Percentiles rank a stretch among this genome's conserved stretches.
These are phyloP conservation scores for Calonectria pseudoturangicola DNA, from an alignment of 2,329 filamentous ascomycete species.

Conservation along the genomic window DNA sequence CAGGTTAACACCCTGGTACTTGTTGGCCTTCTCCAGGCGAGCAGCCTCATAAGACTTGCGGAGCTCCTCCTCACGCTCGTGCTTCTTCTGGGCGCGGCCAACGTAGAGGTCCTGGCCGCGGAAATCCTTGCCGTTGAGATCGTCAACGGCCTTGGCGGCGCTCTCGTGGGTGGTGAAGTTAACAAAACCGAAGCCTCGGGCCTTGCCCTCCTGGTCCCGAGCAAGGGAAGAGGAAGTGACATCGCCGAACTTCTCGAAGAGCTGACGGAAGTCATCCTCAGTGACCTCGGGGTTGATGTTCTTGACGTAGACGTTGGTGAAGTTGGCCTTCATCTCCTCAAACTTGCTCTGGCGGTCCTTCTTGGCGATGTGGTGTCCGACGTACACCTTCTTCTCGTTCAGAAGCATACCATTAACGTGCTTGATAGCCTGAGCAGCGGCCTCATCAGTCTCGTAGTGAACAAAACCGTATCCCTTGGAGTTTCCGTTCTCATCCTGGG, in stretches of 20 bases:
- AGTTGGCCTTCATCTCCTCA: slow-evolving; percentile 99
- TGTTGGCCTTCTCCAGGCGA: slow-evolving; percentile 97
- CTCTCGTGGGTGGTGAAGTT: slow-evolving; percentile 96
- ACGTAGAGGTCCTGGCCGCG: slow-evolving; percentile 97
- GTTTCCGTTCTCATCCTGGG: slow-evolving; percentile 95
- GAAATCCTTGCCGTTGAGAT: slow-evolving; percentile 94
- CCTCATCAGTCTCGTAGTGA: slow-evolving; percentile 99
- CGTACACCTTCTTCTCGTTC: slow-evolving; percentile 99
- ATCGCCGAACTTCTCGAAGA: slow-evolving; percentile 94
- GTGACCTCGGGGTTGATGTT: slow-evolving; percentile 90
- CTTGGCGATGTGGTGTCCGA: slow-evolving; percentile 99
- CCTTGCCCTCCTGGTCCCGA: slow-evolving; percentile 92
- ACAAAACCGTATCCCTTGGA: slow-evolving; percentile 99
- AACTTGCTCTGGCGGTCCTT: slow-evolving; percentile 99
- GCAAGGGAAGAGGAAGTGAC: slow-evolving; percentile 97
- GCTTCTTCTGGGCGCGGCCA: slow-evolving; percentile 99
- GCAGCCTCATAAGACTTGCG: slow-evolving; percentile 99
- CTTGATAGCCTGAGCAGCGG: slow-evolving; percentile 97
- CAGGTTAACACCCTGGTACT: slow-evolving; percentile 99
- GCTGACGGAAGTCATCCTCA: slow-evolving; percentile 94
- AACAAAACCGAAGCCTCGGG: slow-evolving; percentile 95
- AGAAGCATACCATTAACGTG: slow-evolving; percentile 99
- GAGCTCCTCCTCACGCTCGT: slow-evolving; percentile 99
- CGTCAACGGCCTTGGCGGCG: slow-evolving; percentile 89
- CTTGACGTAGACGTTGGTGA: slow-evolving; percentile 99